Base-by-base conservation (phyloP, 2,329 filamentous ascomycete genomes). In the Calcarisporium arbuscula region DNA sequence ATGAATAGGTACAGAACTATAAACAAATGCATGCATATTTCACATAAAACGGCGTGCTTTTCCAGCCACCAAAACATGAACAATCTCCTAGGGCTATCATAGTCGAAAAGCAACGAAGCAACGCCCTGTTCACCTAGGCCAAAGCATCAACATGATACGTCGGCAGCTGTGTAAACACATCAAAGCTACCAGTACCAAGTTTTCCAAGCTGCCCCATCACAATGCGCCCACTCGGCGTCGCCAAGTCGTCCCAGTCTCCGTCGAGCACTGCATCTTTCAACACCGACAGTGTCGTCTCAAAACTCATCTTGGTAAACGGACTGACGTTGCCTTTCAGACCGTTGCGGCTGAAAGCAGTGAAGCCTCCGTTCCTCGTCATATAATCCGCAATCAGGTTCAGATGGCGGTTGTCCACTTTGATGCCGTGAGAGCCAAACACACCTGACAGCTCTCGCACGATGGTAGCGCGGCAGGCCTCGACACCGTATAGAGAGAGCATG, bases 231-330 rank as follows among this genome's bases (percentile, higher is more conserved):
- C 84, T 92, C 0, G 94, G 92, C 40, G 83, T 88, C 40, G 74
- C 78, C 41, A 98, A 67, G 51, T 92, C 84, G 59, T 98, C 92
- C 72, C 79, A 86, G 59, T 96, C 92, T 32, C 85, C 81, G 52
- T 94, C 87, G 38, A 94, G 67, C 18, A 95, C 82, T 2, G 92
- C 89, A 54, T 96, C 92, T 59, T 85, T 89, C 52, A 98, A 70
- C 68, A 95, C 95, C 1, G 84, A 82, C 25, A 96, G 75, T 3
- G 92, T 98, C 5, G 92, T 98, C 73, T 98, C 92, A 65, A 96
- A 98, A 59, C 86, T 94, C 90, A 96, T 96, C 73, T 96, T 96
- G 63, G 92, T 90, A 49, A 98, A 90, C 0, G 92, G 88, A 46
- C 82, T 89, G 19, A 90, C 82, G 52, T 86, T 89, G 45, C 85